Evolutionary conservation across 805 yeast species (phyloP), one percentile per base, ranked within the genome.

Genomic region (Candida boleticola): DNA sequence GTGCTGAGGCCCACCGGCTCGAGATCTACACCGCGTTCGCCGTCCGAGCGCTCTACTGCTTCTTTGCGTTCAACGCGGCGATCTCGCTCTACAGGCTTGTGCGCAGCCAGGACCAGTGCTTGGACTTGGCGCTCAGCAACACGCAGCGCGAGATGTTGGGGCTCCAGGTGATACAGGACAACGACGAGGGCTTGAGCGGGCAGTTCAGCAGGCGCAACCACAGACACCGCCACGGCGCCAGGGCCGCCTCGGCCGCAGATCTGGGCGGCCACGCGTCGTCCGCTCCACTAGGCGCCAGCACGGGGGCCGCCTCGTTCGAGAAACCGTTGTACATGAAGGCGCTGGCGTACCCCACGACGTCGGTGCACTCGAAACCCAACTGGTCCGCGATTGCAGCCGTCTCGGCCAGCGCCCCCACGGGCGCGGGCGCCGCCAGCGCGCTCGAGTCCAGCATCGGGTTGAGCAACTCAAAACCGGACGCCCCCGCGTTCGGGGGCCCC

Each of bases 71-170:
- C 34, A 60, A 64, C 40, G 56, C 71, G 9, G 23, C 53, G 9
- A 29, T 56, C 2, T 55, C 70, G 18, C 22, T 58, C 3, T 45
- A 63, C 30, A 57, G 53, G 34, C 48, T 74, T 13, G 19, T 64
- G 5, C 66, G 63, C 46, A 71, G 75, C 1, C 69, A 64, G 44
- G 82, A 77, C 48, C 73, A 71, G 49, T 77, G 82, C 48, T 49
- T 62, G 27, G 82, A 77, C 51, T 59, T 77, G 43, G 80, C 80
- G 2, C 63, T 77, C 45, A 71, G 63, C 7, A 64, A 61, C 36
- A 61, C 60, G 19, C 82, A 77, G 53, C 56, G 82, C 36, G 55
- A 58, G 30, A 54, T 77, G 13, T 57, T 77, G 29, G 82, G 81
- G 1, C 61, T 77, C 22, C 45, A 48, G 33, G 41, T 20, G 4